Conservation (phyloP, 2,329 filamentous ascomycete species). For the Leptodontidium sp. region DNA sequence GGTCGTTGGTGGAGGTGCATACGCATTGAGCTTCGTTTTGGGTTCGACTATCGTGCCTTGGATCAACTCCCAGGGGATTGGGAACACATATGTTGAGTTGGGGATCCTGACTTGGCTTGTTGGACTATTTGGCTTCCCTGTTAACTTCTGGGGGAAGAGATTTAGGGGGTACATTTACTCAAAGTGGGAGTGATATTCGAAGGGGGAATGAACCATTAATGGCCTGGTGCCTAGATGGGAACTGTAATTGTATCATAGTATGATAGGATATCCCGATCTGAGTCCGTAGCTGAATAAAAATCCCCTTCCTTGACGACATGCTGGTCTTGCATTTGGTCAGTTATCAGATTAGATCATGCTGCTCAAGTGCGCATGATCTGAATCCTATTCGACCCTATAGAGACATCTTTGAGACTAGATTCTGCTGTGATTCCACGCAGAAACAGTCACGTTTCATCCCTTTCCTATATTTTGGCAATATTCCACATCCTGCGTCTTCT, state of each 20-base stretch:
- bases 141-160: conserved; percentile 33
- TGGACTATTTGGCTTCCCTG: conserved; percentile 30
- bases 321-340: too few species aligned
- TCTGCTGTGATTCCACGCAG: too few species aligned
- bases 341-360: too few species aligned
- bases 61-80: conserved; percentile 27
- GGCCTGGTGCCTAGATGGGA: conserved; percentile 12
- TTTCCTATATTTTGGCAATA: too few species aligned
- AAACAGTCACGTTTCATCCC: too few species aligned
- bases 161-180: conserved; percentile 22
- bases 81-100: conserved; percentile 26
- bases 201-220: neutral
- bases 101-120: conserved; percentile 24
- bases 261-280: too few species aligned
- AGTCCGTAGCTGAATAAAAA: too few species aligned
- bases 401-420: too few species aligned
- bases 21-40: conserved; percentile 33
- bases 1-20: conserved; percentile 30
- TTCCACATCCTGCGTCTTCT: too few species aligned
- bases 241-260: neutral
- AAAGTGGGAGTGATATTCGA: conserved; percentile 5
- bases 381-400: too few species aligned
- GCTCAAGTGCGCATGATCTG: too few species aligned
- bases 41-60: conserved; percentile 31
- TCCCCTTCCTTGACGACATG: too few species aligned